Base-by-base conservation (phyloP, 495 filamentous ascomycete genomes). In the Penicillium subrubescens region DNA sequence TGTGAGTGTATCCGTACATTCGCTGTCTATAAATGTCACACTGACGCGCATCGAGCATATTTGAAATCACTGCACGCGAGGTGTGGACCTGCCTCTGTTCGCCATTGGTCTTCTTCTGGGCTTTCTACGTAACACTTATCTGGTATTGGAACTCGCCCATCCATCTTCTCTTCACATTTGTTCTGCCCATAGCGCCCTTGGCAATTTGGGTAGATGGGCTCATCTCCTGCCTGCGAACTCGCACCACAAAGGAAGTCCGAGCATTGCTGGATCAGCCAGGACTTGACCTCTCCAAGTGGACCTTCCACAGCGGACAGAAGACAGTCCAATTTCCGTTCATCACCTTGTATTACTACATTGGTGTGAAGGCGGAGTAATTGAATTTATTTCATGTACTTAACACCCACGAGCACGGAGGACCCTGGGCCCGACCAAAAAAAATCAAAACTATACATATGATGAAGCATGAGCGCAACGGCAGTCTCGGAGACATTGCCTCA, bases 261-360 rank as follows among this genome's bases (percentile, higher is more conserved):
- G 21, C 19, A 21, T 48, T 48, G 44, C 44, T 48, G 21, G 44
- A 48, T 48, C 44, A 48, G 44, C 44, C 44, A 3, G 21, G 44
- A 0, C 44, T 48, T 48, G 44, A 48, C 21, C 19, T 48, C 21
- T 48, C 44, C 10, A 48, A 48, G 44, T 48, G 44, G 44, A 48
- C 44, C 10, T 48, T 48, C 44, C 21, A 21, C 10, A 25, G 44
- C 5, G 44, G 44, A 25, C 19, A 48, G 21, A 48, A 48, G 23
- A 23, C 44, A 12, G 44, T 48, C 44, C 44, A 48, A 25, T 48
- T 48, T 17, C 44, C 44, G 21, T 48, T 48, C 10, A 48, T 48
- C n/a, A 48, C 44, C 12, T 25, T 48, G 44, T 48, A 48, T 48
- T 48, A 48, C 44, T 48, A 48, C 23, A 48, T 48, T 48, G 44